A percentile compares a stretch with the other conserved stretches of the same genome.
Evolutionary conservation across 352 stramenopile species (phyloP).

Genomic region (Pelagophyceae sp.): DNA sequence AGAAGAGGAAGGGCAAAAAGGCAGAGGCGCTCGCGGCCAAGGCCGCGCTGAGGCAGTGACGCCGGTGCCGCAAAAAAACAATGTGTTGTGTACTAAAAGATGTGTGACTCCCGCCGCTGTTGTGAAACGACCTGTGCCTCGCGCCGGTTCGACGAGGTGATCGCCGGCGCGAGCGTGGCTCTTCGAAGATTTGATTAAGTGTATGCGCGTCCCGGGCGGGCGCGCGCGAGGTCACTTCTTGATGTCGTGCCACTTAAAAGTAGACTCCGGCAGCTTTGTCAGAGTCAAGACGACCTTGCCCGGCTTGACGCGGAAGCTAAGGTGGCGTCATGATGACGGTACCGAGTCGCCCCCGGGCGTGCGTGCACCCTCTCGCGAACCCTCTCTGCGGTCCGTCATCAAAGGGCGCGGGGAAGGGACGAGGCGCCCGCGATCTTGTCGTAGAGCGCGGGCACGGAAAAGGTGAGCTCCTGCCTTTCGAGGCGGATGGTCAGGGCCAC

Average conservation of each 20-base stretch:
- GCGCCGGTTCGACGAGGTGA: no score
- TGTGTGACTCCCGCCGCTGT: no score
- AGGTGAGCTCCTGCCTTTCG: constrained; percentile 16
- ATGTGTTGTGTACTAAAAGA: no score
- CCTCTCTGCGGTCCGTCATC: no score
- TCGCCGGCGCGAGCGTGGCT: no score
- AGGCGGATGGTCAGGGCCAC: constrained; percentile 5
- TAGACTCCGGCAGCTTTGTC: constrained; percentile 15
- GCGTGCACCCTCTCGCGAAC: no score
- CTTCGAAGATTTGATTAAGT: no score
- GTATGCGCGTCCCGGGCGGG: no score
- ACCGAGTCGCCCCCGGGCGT: no score
- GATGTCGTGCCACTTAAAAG: constrained; percentile 9
- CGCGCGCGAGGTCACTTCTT: constrained; percentile 18
- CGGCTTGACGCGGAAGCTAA: constrained; percentile 19
- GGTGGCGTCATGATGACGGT: no score
- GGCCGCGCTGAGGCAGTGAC: not conserved
- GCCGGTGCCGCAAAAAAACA: not conserved
- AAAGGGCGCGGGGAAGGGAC: no score
- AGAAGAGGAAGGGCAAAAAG: not conserved
- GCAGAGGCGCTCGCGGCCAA: not conserved
- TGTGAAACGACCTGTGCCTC: no score
- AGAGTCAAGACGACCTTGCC: constrained; percentile 23
- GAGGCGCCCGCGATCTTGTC: constrained; percentile 22
- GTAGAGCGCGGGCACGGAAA: constrained; percentile 22